Percentiles rank a stretch among this genome's conserved stretches.
These are phyloP conservation scores for Zopfia rhizophila DNA, from an alignment of 2,329 filamentous ascomycete species.

Conservation along the genomic window DNA sequence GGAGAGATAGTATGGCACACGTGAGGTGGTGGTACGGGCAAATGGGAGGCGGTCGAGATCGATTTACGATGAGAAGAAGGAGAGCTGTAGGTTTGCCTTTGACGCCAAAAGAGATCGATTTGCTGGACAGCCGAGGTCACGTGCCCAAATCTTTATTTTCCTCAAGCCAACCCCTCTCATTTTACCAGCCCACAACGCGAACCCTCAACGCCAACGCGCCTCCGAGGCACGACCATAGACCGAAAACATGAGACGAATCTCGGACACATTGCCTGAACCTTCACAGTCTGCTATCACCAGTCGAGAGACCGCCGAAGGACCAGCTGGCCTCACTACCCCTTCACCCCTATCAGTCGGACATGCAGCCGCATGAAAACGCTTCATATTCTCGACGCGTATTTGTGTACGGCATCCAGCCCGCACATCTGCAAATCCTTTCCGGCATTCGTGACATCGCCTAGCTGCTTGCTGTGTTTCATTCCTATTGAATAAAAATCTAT, in stretches of 20 bases:
- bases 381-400: not conserved
- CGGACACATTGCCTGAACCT: constrained; percentile 5
- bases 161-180: constrained; percentile 14
- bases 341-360: too few species aligned
- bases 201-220: constrained; percentile 19
- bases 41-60: constrained; percentile 31
- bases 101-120: constrained; percentile 18
- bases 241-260: not conserved
- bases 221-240: not conserved
- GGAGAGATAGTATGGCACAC: constrained; percentile 23
- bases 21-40: constrained; percentile 29
- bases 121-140: constrained; percentile 20
- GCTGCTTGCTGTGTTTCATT: not conserved
- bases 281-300: too few species aligned
- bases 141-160: constrained; percentile 9
- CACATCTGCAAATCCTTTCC: not conserved
- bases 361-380: not conserved
- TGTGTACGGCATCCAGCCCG: not conserved
- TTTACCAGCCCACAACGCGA: constrained; percentile 14
- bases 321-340: too few species aligned
- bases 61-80: constrained; percentile 19
- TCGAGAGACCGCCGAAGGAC: too few species aligned
- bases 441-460: not conserved
- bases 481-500: not conserved
- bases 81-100: constrained; percentile 20